phyloP scores from a whole-genome alignment of 176 grass and related monocot genomes.

The Avena sativa region DNA sequence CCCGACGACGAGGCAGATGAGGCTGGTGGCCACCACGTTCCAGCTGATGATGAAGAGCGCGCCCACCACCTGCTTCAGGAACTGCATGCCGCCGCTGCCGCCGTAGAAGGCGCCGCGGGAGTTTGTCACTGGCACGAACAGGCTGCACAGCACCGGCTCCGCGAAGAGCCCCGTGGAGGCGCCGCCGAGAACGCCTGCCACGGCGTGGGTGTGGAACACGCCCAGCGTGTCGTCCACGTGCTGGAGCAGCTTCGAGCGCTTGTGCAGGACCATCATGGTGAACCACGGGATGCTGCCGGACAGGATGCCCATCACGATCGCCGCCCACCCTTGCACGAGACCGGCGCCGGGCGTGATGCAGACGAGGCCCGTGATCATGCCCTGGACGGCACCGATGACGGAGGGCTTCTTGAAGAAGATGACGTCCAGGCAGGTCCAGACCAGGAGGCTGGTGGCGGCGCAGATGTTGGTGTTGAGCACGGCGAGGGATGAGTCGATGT shows the following conservation, averaged over 20 bases:
- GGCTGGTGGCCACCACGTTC: slow-evolving; percentile 75
- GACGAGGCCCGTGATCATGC: slow-evolving; percentile 94
- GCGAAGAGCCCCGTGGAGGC: slow-evolving; percentile 80
- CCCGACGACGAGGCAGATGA: slow-evolving; percentile 65
- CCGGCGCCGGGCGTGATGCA: slow-evolving; percentile 81
- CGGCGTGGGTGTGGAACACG: slow-evolving; percentile 95
- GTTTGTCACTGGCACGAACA: slow-evolving; percentile 78
- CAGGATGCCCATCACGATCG: slow-evolving; percentile 73
- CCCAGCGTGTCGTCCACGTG: slow-evolving; percentile 87
- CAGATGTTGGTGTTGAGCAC: slow-evolving; percentile 96
- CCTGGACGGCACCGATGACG: slow-evolving; percentile 91
- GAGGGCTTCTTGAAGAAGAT: slow-evolving; percentile 96
- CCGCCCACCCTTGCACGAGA: slow-evolving; percentile 56
- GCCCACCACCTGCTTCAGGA: slow-evolving; percentile 69
- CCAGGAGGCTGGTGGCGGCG: slow-evolving; percentile 78
- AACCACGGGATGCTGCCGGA: slow-evolving; percentile 96
- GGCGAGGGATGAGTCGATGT: slow-evolving; percentile 79
- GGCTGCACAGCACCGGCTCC: slow-evolving; percentile 64
- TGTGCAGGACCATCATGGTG: slow-evolving; percentile 99
- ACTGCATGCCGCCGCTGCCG: slow-evolving; percentile 58
- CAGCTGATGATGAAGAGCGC: slow-evolving; percentile 76
- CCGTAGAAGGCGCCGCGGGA: slow-evolving; percentile 83
- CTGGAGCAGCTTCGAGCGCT: slow-evolving; percentile 71
- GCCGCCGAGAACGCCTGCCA: slow-evolving; percentile 85
- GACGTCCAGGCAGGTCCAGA: slow-evolving; percentile 93